Conservation (phyloP, 192 early-diverging fungal species). For the Pilobolus umbonatus region DNA sequence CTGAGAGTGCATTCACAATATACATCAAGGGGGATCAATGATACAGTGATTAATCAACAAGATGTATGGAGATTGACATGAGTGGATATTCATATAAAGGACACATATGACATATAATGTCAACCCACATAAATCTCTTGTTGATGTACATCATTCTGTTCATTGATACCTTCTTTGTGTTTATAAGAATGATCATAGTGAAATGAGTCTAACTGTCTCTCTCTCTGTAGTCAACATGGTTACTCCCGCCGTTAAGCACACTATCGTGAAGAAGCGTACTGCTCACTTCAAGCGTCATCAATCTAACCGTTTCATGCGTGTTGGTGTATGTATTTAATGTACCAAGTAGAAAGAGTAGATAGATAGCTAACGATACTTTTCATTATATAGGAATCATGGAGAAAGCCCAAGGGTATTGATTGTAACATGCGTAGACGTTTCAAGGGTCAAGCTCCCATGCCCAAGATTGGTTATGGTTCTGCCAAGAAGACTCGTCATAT, state of each 20-base stretch:
- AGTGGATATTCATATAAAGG: too few relatives aligned
- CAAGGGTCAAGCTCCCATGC: constrained; percentile 96
- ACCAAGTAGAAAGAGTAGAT: background rate
- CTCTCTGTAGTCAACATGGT: constrained; percentile 77
- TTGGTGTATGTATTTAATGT: constrained; percentile 59
- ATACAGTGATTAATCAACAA: background rate
- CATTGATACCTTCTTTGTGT: background rate
- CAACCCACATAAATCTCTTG: too few relatives aligned
- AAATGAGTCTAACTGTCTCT: too few relatives aligned
- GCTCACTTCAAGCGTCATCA: constrained; percentile 96
- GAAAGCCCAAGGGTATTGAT: constrained; percentile 99
- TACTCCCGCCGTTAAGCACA: constrained; percentile 87
- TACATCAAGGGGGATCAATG: too few relatives aligned
- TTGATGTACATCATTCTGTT: background rate
- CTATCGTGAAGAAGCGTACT: constrained; percentile 99
- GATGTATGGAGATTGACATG: background rate
- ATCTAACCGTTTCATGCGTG: constrained; percentile 96
- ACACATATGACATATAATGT: too few relatives aligned
- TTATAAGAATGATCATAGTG: too few relatives aligned
- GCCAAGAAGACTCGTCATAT: constrained; percentile 95
- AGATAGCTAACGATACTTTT: background rate
- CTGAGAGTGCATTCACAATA: too few relatives aligned
- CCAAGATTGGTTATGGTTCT: constrained; percentile 99
- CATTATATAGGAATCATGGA: constrained; percentile 84
- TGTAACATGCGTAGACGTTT: constrained; percentile 96